Base-by-base conservation (phyloP, 495 filamentous ascomycete species). In the Cercophora samala region DNA sequence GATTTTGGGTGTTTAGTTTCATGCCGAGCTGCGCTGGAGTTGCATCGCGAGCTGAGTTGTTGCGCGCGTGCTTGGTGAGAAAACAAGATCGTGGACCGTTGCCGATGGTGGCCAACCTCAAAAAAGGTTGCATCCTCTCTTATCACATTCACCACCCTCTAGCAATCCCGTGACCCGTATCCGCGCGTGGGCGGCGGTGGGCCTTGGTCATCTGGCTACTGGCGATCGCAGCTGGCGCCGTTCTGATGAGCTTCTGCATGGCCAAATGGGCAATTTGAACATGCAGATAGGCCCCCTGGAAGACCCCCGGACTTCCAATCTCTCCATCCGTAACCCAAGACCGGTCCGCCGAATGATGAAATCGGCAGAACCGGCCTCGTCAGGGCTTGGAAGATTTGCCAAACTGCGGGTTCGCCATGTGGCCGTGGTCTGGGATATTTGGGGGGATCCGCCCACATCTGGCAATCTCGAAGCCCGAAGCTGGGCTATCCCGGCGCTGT, bases 191-290 rank as follows among this genome's bases (percentile, higher is more conserved):
- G 26, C 26, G 26, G 26, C 8, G 26, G 26, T 29, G 26, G 26
- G 26, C 26, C 26, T 29, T 46, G 37, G 37, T 18, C 37, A 46
- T 46, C 37, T 46, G 37, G 37, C 37, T 17, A 17, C 37, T 46
- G 37, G 11, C 37, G 37, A 46, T 46, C 37, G 37, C 37, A 46
- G 37, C 37, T 46, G 37, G 37, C 37, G 15, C 15, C 37, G 37
- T 46, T 46, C 37, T 46, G 37, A 18, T 29, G 26, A 29, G 26
- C 2, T 46, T 46, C 37, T 46, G 37, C 37, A 56, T 56, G 53
- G 53, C 53, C 8, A 56, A 56, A 56, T 56, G 53, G 53, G 53
- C 11, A 56, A 56, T 56, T 56, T 56, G 53, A 56, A 56, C 53
- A 8, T 56, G 53, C 53, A 56, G 53, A 22, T 56, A 18, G 53